Percentiles rank a stretch among this genome's conserved stretches.
These are phyloP conservation scores for Verticillium dahliae DNA, from an alignment of 2,329 filamentous ascomycete species.

Conservation along the genomic window DNA sequence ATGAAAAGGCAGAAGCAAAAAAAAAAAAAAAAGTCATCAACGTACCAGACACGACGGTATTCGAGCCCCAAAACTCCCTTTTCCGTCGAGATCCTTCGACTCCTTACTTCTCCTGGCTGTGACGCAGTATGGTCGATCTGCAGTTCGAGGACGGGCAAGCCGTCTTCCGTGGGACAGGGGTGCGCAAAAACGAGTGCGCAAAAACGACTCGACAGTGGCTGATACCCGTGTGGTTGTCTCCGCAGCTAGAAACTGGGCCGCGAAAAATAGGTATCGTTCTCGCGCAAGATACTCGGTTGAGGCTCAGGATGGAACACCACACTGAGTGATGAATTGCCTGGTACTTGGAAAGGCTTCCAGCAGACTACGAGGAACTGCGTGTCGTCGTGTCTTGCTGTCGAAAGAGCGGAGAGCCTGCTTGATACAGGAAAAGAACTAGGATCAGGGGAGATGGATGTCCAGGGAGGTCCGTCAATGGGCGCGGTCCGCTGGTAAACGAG, in stretches of 20 bases:
- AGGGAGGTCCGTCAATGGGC: background rate
- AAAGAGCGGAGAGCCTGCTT: background rate
- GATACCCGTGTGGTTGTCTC: background rate
- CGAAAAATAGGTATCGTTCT: too few species aligned
- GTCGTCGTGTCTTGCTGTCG: background rate
- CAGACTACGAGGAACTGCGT: background rate
- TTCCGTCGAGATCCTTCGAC: background rate
- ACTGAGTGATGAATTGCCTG: too few species aligned
- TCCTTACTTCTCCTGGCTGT: background rate
- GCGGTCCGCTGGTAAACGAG: background rate
- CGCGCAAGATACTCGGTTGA: too few species aligned
- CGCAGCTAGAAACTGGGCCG: background rate
- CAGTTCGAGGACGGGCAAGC: background rate
- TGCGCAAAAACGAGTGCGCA: background rate
- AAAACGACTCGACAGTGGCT: background rate
- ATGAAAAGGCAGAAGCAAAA: background rate
- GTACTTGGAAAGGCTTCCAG: too few species aligned
- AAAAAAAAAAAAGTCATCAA: background rate
- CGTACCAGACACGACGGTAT: background rate
- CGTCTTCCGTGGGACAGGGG: background rate
- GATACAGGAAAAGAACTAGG: background rate
- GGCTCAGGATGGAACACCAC: too few species aligned
- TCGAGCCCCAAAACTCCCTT: background rate
- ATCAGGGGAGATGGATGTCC: background rate
- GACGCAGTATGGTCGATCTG: background rate